Evolutionary conservation across 495 filamentous ascomycete species (phyloP).

Genomic region (Penicillium ochrochloron): DNA sequence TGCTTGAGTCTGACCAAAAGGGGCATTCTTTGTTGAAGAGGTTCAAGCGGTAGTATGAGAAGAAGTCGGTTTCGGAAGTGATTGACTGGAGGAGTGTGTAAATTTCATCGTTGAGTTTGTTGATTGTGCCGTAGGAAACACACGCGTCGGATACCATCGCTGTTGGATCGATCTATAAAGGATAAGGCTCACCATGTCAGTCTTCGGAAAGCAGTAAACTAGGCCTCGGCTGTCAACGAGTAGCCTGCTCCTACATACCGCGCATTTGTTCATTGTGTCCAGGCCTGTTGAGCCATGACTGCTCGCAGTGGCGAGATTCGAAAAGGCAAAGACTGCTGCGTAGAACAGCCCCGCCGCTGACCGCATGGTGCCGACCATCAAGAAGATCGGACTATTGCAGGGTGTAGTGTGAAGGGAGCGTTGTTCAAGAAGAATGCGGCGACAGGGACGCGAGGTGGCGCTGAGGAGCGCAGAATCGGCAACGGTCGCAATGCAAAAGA

Average conservation of each 20-base stretch:
- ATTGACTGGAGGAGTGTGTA: slow-evolving; percentile 80
- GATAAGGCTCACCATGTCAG: slow-evolving; percentile 16
- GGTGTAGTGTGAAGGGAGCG: not conserved
- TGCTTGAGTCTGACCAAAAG: slow-evolving; percentile 91
- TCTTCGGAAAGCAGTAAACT: not conserved
- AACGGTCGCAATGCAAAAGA: slow-evolving; percentile 10
- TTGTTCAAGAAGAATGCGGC: not conserved
- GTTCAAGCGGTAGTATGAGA: slow-evolving; percentile 94
- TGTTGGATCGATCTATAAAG: slow-evolving; percentile 61
- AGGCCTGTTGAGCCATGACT: slow-evolving; percentile 43
- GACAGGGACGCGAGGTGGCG: slow-evolving; percentile 9
- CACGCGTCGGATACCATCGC: slow-evolving; percentile 84
- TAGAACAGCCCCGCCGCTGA: slow-evolving; percentile 72
- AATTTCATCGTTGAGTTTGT: slow-evolving; percentile 77
- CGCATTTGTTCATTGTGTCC: slow-evolving; percentile 59
- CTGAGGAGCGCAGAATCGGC: slow-evolving; percentile 6
- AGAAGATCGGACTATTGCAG: not conserved
- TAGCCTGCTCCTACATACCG: slow-evolving; percentile 57
- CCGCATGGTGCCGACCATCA: slow-evolving; percentile 56
- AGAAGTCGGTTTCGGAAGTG: slow-evolving; percentile 91
- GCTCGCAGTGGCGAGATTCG: slow-evolving; percentile 53
- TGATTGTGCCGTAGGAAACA: slow-evolving; percentile 87
- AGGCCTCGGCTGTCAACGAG: not conserved
- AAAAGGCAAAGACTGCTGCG: slow-evolving; percentile 75
- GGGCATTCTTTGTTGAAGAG: slow-evolving; percentile 95